A percentile compares a stretch with the other conserved stretches of the same genome.
Conservation (phyloP, 129 eudicot genomes). For the Flaveria robusta region DNA sequence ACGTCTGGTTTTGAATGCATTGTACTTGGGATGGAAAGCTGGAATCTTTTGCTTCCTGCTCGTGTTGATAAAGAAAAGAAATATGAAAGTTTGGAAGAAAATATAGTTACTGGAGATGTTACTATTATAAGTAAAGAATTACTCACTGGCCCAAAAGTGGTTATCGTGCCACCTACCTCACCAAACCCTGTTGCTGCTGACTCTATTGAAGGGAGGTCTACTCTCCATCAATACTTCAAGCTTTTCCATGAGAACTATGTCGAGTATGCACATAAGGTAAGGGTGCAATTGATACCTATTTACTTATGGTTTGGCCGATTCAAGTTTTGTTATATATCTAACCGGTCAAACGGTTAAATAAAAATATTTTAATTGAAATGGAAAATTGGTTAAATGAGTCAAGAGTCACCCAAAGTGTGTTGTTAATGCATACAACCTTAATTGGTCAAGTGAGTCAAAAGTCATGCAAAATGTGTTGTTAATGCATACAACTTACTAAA, state of each 20-base stretch:
- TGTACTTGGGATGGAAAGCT: constrained; percentile 85
- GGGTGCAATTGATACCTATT: neutral
- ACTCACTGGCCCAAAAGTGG: constrained; percentile 77
- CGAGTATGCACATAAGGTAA: constrained; percentile 98
- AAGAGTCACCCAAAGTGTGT: neutral
- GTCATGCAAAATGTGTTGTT: neutral
- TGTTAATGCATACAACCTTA: neutral
- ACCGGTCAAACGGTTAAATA: neutral
- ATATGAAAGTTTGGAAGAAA: constrained; percentile 36
- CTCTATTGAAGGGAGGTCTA: constrained; percentile 93
- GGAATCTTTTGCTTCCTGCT: constrained; percentile 67
- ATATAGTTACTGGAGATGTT: constrained; percentile 35
- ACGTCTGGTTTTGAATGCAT: constrained; percentile 69
- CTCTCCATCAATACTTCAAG: constrained; percentile 90
- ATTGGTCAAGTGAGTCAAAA: constrained; percentile 4
- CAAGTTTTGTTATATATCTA: neutral
- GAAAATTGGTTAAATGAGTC: constrained; percentile 6
- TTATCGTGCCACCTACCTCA: constrained; percentile 65
- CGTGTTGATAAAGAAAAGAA: constrained; percentile 44
- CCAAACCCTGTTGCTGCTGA: constrained; percentile 66
- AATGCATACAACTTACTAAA: neutral
- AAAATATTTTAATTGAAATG: neutral
- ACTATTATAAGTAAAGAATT: constrained; percentile 85
- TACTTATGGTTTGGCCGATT: neutral
- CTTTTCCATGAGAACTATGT: constrained; percentile 96